These are phyloP conservation scores for Nadsonia fulvescens DNA, from an alignment of 805 yeast species.

Conservation along the genomic window DNA sequence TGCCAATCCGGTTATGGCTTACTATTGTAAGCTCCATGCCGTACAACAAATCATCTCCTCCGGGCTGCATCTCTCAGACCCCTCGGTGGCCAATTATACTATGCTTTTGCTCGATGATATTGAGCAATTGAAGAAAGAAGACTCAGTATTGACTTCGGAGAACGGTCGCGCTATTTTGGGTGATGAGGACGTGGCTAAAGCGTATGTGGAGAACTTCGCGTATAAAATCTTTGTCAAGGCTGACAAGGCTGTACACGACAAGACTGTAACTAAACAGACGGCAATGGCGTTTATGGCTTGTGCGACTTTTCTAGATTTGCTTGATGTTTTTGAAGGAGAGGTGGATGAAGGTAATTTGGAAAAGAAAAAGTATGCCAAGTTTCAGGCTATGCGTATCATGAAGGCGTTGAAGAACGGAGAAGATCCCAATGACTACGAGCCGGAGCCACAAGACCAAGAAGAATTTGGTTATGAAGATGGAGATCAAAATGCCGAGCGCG, in stretches of 20 bases:
- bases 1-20: constrained; percentile 51
- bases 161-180: constrained; percentile 30
- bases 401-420: constrained; percentile 29
- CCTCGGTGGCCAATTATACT: constrained; percentile 42
- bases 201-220: constrained; percentile 39
- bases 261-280: constrained; percentile 27
- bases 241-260: constrained; percentile 28
- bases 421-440: constrained; percentile 33
- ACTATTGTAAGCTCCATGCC: constrained; percentile 54
- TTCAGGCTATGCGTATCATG: constrained; percentile 40
- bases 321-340: constrained; percentile 23
- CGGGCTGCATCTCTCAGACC: constrained; percentile 37
- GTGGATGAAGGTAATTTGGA: constrained; percentile 19
- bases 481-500: not conserved
- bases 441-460: constrained; percentile 7
- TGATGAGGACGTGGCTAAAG: constrained; percentile 41
- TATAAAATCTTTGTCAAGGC: constrained; percentile 37
- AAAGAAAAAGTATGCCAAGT: constrained; percentile 43
- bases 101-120: constrained; percentile 48
- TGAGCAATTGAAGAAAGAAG: constrained; percentile 33
- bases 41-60: constrained; percentile 50
- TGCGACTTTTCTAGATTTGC: constrained; percentile 32
- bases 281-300: constrained; percentile 36
- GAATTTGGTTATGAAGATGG: constrained; percentile 6
- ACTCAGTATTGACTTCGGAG: constrained; percentile 20